Percentiles rank a stretch among this genome's conserved stretches.
phyloP scores from a whole-genome alignment of 2,329 filamentous ascomycete species.

The Colletotrichum chlorophyti region DNA sequence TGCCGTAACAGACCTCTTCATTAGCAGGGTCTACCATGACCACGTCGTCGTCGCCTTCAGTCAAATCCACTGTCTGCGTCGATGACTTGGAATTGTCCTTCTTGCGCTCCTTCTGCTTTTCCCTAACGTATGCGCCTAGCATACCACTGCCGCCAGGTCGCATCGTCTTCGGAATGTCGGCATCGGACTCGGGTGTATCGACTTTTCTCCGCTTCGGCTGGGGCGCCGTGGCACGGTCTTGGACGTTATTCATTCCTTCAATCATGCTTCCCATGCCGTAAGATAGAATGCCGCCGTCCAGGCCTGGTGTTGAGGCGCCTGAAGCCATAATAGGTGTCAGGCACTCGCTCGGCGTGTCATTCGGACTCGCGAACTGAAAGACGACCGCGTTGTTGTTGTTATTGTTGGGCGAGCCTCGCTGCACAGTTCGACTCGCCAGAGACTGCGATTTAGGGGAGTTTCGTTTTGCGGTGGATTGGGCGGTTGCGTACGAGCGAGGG shows the following conservation, averaged over 20 bases:
- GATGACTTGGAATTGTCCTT: conserved; percentile 33
- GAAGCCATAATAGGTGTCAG: conserved; percentile 41
- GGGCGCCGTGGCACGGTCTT: conserved; percentile 64
- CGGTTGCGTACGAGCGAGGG: conserved; percentile 21
- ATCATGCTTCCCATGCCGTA: conserved; percentile 67
- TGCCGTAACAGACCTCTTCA: conserved; percentile 82
- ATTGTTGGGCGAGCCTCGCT: conserved; percentile 1
- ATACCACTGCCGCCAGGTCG: conserved; percentile 54
- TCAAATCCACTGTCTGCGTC: conserved; percentile 63
- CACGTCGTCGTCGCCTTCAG: conserved; percentile 66
- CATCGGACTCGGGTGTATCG: conserved; percentile 48
- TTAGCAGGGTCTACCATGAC: conserved; percentile 65
- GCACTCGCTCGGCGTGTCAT: conserved; percentile 36
- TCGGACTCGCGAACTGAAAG: conserved; percentile 50
- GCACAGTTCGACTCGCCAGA: conserved; percentile 21
- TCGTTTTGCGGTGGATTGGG: conserved; percentile 7
- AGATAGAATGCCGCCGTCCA: conserved; percentile 26
- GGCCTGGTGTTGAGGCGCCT: conserved; percentile 40
- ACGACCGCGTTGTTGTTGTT: conserved; percentile 41
- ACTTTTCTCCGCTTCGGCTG: conserved; percentile 73
- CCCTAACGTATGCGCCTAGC: conserved; percentile 71
- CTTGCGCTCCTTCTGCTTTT: conserved; percentile 57
- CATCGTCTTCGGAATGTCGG: conserved; percentile 50
- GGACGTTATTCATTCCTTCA: conserved; percentile 78
- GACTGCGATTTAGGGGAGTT: conserved; percentile 17